Evolutionary conservation across 2,329 filamentous ascomycete species (phyloP), one percentile per base, ranked within the genome.

Genomic region (Verticillium isaacii): DNA sequence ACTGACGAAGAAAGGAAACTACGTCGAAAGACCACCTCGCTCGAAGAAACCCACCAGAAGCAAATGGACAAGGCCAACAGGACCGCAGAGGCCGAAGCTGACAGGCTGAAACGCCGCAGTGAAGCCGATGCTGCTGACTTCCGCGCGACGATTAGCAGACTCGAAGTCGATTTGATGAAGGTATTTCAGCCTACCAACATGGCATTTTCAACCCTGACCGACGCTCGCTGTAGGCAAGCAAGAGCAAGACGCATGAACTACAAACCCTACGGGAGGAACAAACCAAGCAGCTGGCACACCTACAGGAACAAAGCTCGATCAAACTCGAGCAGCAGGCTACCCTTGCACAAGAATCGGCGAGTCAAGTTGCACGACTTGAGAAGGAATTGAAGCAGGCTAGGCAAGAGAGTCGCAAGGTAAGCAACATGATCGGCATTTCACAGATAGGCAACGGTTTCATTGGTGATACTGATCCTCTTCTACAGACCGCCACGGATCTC

Each of bases 111-210:
- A 60, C 76, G 79, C 32, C 75, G 82, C 52, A 73, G 75, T 32
- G 88, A 90, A 54, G 85, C 84, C 1, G 87, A 91, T 67, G 79
- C 84, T 59, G 82, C 85, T n/a, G 86, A 89, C 64, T 73, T 91
- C 14, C 83, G 83, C 68, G 82, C 81, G 29, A 87, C 80, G 1
- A 81, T 89, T 32, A 84, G 82, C 60, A 80, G 82, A 55, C 75
- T 92, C 17, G 84, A 90, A 70, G 82, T 85, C 37, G 84, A 87
- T 66, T 66, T 89, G 14, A 80, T 85, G 73, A 88, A 87, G 78
- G 85, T 84, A 70, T 41, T 19, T 32, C 32, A 29, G 29, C 41
- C 25, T 23, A n/a, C 29, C 25, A 19, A 14, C 14, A 19, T 23
- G 5, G 29, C 29, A 29, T 36, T 39, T 7, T 19, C 5, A 56